A percentile compares a stretch with the other conserved stretches of the same genome.
These are phyloP conservation scores for Termitomyces sp. DNA, from an alignment of 768 basidiomycete genomes.

Conservation along the genomic window DNA sequence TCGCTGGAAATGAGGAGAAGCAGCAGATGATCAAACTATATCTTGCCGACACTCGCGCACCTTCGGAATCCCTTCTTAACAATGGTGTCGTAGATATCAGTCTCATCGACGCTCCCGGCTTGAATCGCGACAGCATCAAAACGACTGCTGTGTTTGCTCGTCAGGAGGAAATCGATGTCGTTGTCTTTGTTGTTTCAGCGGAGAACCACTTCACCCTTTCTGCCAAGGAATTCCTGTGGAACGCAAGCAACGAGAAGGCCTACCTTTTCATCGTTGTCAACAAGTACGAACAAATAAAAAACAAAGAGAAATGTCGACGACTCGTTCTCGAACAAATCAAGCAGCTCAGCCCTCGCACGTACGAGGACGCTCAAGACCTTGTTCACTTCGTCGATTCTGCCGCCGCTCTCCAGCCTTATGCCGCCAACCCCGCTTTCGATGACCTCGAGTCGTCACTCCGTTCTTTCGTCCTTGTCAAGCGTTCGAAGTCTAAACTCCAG, in stretches of 20 bases:
- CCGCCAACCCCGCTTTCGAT: slow-evolving; percentile 69
- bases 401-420: slow-evolving; percentile 59
- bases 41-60: slow-evolving; percentile 72
- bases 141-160: slow-evolving; percentile 94
- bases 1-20: slow-evolving; percentile 68
- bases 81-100: slow-evolving; percentile 97
- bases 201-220: slow-evolving; percentile 99
- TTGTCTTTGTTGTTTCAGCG: slow-evolving; percentile 96
- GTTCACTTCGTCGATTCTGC: slow-evolving; percentile 98
- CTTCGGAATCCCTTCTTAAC: slow-evolving; percentile 81
- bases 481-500: slow-evolving; percentile 92
- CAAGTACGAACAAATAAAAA: slow-evolving; percentile 92
- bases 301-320: slow-evolving; percentile 89
- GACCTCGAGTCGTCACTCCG: slow-evolving; percentile 87
- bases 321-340: slow-evolving; percentile 92
- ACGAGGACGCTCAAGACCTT: slow-evolving; percentile 85
- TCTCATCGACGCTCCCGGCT: slow-evolving; percentile 95
- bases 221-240: slow-evolving; percentile 89
- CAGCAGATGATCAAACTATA: slow-evolving; percentile 84
- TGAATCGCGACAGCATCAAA: slow-evolving; percentile 92
- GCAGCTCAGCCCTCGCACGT: slow-evolving; percentile 87
- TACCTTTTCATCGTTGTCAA: slow-evolving; percentile 99
- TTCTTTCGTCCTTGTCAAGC: slow-evolving; percentile 93
- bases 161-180: slow-evolving; percentile 97
- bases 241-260: slow-evolving; percentile 94